Base-by-base conservation (phyloP, 2,329 filamentous ascomycete species). In the Scedosporium dehoogii region DNA sequence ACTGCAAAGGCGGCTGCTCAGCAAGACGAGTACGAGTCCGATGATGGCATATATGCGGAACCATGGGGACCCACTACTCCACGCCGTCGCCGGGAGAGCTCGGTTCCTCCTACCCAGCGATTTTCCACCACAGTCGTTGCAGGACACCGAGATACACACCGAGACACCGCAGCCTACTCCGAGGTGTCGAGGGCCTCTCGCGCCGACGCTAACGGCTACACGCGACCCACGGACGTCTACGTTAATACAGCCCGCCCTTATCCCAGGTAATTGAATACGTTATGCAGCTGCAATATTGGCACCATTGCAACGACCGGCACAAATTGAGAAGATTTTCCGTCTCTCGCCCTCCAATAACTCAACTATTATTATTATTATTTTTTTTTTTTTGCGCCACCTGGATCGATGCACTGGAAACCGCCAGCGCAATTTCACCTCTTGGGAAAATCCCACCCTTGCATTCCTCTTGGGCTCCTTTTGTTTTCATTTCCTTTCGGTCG, bases 101-200 rank as follows among this genome's bases (percentile, higher is more conserved):
- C 60, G 9, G 53, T 18, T 10, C 38, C 38, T 2, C 23, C 53
- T 14, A 14, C 60, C 4, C n/a, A 42, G 53, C 51, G 51, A 23
- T 44, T 57, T 23, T 46, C 60, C 6, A 25, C 44, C 33, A 41
- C 58, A 21, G 33, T 41, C 5, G 23, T 57, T 18, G 1, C 59
- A 23, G 12, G 25, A 3, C 48, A 51, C n/a, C 59, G 29, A 25
- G 48, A 41, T 12, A 41, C 38, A 7, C 48, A 51, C n/a, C 59
- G 29, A 25, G 48, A 41, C 18, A 53, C 38, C 3, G 29, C 59
- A 18, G 59, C 59, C n/a, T 42, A 56, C 21, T 62, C 60, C 6
- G 60, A 62, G 21, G 60, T 46, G 33, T 62, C 60, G 60, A 57
- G 51, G 51, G 42, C 38, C 41, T 62, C 60, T 18, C 21, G 60